These are phyloP conservation scores for Geotrichum reessii DNA, from an alignment of 1,139 yeast genomes.

Conservation along the genomic window DNA sequence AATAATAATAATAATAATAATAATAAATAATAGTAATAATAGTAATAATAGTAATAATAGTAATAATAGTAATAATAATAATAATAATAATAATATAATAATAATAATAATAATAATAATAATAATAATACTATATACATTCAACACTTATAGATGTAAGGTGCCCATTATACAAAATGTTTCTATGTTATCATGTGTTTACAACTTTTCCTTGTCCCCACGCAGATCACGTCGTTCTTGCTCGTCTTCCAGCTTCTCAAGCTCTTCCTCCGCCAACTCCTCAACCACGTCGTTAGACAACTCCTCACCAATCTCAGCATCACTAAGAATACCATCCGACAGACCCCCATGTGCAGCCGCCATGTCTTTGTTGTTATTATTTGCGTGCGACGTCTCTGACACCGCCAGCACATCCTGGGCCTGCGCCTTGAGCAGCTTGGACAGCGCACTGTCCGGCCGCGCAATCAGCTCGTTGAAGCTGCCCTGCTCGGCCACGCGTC, in stretches of 20 bases:
- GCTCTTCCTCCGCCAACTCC: background rate
- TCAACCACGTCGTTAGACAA: background rate
- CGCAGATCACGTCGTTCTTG: slow-evolving; percentile 1
- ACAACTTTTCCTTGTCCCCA: background rate
- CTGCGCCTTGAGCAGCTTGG: slow-evolving; percentile 26
- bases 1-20: no score
- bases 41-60: no score
- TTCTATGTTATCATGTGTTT: no score
- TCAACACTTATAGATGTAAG: no score
- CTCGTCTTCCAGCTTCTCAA: background rate
- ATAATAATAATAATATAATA: no score
- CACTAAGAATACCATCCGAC: background rate
- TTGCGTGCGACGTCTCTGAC: background rate
- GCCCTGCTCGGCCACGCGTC: slow-evolving; percentile 69
- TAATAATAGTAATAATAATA: no score
- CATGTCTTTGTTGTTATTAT: no score
- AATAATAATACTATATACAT: no score
- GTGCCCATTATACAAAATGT: no score
- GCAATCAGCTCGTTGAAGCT: slow-evolving; percentile 56
- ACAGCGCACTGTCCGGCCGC: slow-evolving; percentile 61
- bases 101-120: no score
- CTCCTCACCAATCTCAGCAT: background rate
- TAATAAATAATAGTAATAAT: no score
- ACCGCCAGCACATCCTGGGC: background rate
- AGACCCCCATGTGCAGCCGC: background rate